phyloP scores from a whole-genome alignment of 176 grass and related monocot genomes.

The Eremochloa ophiuroides region DNA sequence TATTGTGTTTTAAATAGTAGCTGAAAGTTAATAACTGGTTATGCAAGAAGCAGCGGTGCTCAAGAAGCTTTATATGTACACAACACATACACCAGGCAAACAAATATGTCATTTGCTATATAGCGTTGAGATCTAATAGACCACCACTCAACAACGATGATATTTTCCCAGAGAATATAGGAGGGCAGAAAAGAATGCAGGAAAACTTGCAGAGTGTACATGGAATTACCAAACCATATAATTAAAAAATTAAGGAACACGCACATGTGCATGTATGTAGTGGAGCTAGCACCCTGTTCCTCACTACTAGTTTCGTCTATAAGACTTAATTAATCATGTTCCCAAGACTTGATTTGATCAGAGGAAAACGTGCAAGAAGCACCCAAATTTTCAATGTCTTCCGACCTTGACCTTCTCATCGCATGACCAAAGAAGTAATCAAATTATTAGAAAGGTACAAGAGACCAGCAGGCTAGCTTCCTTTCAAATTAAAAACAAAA shows the following conservation, averaged over 20 bases:
- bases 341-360: background rate
- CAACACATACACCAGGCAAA: background rate
- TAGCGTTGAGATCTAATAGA: conserved; percentile 22
- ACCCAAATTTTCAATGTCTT: background rate
- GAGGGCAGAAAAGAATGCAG: background rate
- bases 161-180: background rate
- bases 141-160: background rate
- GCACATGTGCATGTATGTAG: background rate
- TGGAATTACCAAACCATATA: background rate
- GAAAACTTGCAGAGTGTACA: background rate
- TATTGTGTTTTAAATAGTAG: background rate
- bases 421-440: background rate
- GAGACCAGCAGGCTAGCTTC: too few relatives aligned
- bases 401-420: background rate
- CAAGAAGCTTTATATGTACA: background rate
- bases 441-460: background rate
- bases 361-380: background rate
- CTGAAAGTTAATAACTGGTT: background rate
- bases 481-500: too few relatives aligned
- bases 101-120: background rate
- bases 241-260: background rate
- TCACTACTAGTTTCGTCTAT: background rate
- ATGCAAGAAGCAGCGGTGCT: background rate
- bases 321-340: background rate
- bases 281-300: background rate